Evolutionary conservation across 257 asterid species (phyloP), one percentile per base, ranked within the genome.

Genomic region (Nicotiana tabacum): DNA sequence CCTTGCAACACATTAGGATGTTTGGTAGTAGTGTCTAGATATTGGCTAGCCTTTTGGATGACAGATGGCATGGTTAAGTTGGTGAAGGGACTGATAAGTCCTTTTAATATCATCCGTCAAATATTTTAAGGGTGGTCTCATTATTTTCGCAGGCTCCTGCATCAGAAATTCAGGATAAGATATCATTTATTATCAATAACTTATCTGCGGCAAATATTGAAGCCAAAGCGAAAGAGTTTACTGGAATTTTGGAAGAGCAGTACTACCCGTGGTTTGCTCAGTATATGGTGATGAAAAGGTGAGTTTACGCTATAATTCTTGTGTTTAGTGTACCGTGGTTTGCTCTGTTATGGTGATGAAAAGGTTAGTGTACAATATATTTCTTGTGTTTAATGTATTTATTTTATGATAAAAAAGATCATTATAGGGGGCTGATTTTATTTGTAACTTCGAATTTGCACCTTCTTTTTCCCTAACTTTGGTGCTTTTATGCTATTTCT

Each of bases 281-380:
- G 90, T 96, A 96, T 87, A 88, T 96, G 93, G 98, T 96, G 85
- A 96, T 96, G 99, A 96, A 94, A 87, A 93, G 99, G 99, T 93
- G 48, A 37, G 60, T 82, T 62, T 16, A 57, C 15, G n/a, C 21
- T 83, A 2, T 37, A 2, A 7, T 60, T 61, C 65, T 37, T 27
- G 12, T 81, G 29, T 84, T 55, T 6, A 18, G 46, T 29, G 5
- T 27, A 24, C 94, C 97, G 70, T 96, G 97, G 99, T 96, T 96
- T 83, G 98, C 98, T 66, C 95, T 91, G 90, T 96, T 87, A 88
- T 94, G 93, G 98, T 96, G 86, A 96, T 96, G 99, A 96, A 94
- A 87, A 93, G 99, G 99, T 93, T 33, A 46, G 60, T 81, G 58
- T 18, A 57, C 15, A 17, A 17, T 83, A 2, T 37, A 2, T 11